Conservation (phyloP, 495 filamentous ascomycete species). For the Aspergillus kassunensis region DNA sequence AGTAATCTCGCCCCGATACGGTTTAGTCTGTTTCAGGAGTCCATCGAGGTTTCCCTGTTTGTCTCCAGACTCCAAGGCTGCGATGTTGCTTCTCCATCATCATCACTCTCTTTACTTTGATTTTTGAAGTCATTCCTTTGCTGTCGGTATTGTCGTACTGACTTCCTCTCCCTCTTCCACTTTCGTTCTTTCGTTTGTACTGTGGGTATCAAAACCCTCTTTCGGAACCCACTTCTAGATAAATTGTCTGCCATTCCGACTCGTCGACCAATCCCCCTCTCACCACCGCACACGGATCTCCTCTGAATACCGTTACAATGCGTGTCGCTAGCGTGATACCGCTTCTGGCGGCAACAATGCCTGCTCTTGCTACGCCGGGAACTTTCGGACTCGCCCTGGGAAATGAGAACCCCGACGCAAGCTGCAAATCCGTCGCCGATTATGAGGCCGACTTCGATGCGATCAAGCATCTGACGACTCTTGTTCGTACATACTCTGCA, state of each 20-base stretch:
- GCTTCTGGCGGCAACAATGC: conserved; percentile 37
- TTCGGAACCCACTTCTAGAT: background rate
- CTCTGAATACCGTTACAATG: conserved; percentile 30
- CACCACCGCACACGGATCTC: too few species aligned
- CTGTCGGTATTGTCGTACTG: too few species aligned
- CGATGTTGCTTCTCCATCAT: background rate
- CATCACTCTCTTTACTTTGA: background rate
- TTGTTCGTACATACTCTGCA: conserved; percentile 71
- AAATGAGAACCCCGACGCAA: conserved; percentile 47
- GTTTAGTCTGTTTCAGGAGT: conserved; percentile 8
- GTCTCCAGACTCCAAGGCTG: too few species aligned
- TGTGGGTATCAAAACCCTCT: background rate
- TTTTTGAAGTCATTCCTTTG: conserved; percentile 10
- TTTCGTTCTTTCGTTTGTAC: background rate
- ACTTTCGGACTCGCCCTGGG: conserved; percentile 50
- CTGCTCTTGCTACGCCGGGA: conserved; percentile 41
- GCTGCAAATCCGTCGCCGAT: conserved; percentile 61
- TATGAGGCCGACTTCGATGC: conserved; percentile 68
- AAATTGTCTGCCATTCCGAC: too few species aligned
- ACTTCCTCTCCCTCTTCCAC: background rate
- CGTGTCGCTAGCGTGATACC: conserved; percentile 39
- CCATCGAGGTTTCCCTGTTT: too few species aligned
- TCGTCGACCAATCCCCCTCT: background rate
- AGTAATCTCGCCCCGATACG: background rate
- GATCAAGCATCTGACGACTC: conserved; percentile 45